Evolutionary conservation across 2,329 filamentous ascomycete species (phyloP).

Genomic region (Beauveria australis): DNA sequence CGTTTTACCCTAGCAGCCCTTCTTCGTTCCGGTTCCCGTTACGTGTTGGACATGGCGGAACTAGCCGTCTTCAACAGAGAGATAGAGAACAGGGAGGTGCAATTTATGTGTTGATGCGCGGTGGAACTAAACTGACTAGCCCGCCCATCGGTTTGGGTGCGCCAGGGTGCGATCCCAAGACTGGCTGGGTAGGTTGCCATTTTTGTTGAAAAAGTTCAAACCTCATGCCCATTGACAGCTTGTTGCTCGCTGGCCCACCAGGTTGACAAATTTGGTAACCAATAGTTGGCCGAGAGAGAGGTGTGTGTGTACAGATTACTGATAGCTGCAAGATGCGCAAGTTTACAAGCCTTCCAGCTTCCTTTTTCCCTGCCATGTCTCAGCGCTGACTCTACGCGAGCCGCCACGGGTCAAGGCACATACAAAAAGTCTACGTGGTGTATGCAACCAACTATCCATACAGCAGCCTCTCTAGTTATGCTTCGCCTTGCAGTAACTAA

Average conservation of each 20-base stretch:
- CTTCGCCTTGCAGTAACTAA: neutral
- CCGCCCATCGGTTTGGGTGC: neutral
- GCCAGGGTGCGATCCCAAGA: neutral
- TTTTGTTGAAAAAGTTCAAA: neutral
- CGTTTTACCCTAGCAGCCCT: neutral
- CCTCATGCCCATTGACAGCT: too few species aligned
- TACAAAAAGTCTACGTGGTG: neutral
- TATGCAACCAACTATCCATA: too few species aligned
- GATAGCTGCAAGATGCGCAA: neutral
- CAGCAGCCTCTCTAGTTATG: neutral
- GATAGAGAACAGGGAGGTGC: neutral
- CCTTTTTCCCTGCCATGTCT: slow-evolving; percentile 4
- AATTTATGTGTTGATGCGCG: neutral
- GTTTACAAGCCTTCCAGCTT: neutral
- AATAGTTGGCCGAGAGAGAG: neutral
- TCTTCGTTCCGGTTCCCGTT: neutral
- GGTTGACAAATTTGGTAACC: neutral
- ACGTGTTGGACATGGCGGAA: neutral
- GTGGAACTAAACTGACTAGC: slow-evolving; percentile 5
- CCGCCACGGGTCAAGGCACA: neutral
- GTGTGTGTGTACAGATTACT: neutral
- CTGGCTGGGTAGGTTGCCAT: neutral
- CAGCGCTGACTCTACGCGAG: neutral
- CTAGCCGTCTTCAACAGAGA: neutral
- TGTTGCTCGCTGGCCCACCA: neutral